These are phyloP conservation scores for Parathielavia appendiculata DNA, from an alignment of 495 filamentous ascomycete species.

Conservation along the genomic window DNA sequence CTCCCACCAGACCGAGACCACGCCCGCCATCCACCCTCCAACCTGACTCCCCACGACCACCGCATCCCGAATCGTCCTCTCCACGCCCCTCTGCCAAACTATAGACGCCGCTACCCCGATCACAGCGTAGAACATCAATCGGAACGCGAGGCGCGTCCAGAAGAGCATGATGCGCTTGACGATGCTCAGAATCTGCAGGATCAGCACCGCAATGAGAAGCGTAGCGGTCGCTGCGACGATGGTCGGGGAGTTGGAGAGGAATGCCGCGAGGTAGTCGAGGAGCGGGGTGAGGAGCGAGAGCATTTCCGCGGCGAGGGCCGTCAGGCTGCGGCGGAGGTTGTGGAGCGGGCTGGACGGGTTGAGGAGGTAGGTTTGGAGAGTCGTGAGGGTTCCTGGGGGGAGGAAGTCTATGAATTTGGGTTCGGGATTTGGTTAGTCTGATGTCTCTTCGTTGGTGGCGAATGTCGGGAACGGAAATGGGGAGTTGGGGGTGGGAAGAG, in stretches of 20 bases:
- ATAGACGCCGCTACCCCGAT: constrained; percentile 48
- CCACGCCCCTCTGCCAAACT: constrained; percentile 60
- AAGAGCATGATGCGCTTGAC: constrained; percentile 63
- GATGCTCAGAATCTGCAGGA: constrained; percentile 62
- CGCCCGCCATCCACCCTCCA: constrained; percentile 47
- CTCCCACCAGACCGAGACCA: constrained; percentile 52
- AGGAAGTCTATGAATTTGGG: constrained; percentile 3
- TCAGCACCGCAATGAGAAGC: constrained; percentile 51
- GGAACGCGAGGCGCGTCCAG: constrained; percentile 59
- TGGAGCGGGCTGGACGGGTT: constrained; percentile 3
- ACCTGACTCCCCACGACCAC: constrained; percentile 30
- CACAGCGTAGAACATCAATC: constrained; percentile 54
- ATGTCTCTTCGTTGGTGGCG: background rate
- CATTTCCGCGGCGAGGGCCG: background rate
- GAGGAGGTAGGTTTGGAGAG: constrained; percentile 36
- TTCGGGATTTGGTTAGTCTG: background rate
- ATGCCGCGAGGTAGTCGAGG: constrained; percentile 36
- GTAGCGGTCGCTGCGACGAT: constrained; percentile 53
- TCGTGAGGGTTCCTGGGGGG: background rate
- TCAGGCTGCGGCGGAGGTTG: constrained; percentile 1
- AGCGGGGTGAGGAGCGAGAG: constrained; percentile 45
- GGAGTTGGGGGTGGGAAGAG: background rate
- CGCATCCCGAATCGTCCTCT: constrained; percentile 53
- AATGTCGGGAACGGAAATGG: background rate
- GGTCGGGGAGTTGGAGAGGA: constrained; percentile 48